These are phyloP conservation scores for Colletotrichum lini DNA, from an alignment of 2,329 filamentous ascomycete species.

Conservation along the genomic window DNA sequence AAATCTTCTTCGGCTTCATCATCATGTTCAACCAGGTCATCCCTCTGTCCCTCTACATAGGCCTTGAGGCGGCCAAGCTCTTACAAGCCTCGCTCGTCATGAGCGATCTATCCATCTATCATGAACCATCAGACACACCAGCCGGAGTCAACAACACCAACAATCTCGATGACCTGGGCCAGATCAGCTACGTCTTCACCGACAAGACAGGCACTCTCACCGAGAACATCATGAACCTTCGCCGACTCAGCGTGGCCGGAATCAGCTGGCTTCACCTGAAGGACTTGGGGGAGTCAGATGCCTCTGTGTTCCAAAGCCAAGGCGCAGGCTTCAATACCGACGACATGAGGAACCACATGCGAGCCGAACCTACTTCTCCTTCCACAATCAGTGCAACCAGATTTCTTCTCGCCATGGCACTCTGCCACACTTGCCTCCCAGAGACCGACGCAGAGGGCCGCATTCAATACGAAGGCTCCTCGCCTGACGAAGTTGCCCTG, in stretches of 20 bases:
- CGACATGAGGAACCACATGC: slow-evolving; percentile 85
- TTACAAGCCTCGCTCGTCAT: slow-evolving; percentile 80
- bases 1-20: slow-evolving; percentile 89
- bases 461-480: slow-evolving; percentile 86
- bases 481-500: slow-evolving; percentile 89
- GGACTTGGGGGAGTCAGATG: slow-evolving; percentile 58
- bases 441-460: slow-evolving; percentile 79
- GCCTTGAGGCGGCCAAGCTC: slow-evolving; percentile 89
- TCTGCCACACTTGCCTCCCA: slow-evolving; percentile 92
- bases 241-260: slow-evolving; percentile 90
- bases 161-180: slow-evolving; percentile 92
- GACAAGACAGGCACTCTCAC: slow-evolving; percentile 96
- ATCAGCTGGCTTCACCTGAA: slow-evolving; percentile 89
- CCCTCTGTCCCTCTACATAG: slow-evolving; percentile 90
- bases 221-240: slow-evolving; percentile 95
- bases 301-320: no score
- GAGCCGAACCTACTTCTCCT: slow-evolving; percentile 78
- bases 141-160: slow-evolving; percentile 93
- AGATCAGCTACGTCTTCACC: slow-evolving; percentile 91
- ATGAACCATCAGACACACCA: slow-evolving; percentile 85
- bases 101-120: slow-evolving; percentile 89
- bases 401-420: slow-evolving; percentile 85
- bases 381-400: slow-evolving; percentile 86
- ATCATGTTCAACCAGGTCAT: slow-evolving; percentile 99
- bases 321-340: slow-evolving; percentile 70